Evolutionary conservation across 768 basidiomycete species (phyloP).

Genomic region (Mycena pura): DNA sequence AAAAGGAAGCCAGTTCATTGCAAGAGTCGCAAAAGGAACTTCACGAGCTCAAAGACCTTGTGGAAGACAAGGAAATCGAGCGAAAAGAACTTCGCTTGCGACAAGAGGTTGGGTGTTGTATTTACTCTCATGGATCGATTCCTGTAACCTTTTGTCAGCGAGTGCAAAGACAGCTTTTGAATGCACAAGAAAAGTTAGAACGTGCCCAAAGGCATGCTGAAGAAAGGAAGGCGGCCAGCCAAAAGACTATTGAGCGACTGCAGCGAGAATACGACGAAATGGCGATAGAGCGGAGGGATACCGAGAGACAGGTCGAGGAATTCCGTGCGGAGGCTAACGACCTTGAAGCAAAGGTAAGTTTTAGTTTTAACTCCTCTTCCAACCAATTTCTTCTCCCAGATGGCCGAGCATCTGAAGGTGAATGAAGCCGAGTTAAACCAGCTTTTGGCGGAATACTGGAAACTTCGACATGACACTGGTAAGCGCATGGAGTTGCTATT

Average conservation of each 20-base stretch:
- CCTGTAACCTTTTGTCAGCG: constrained; percentile 53
- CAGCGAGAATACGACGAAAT: constrained; percentile 83
- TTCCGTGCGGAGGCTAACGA: constrained; percentile 72
- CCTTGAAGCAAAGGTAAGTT: constrained; percentile 65
- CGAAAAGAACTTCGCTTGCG: constrained; percentile 69
- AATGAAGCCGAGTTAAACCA: constrained; percentile 84
- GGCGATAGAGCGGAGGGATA: constrained; percentile 76
- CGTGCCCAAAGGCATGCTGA: constrained; percentile 81
- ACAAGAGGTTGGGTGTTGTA: constrained; percentile 60
- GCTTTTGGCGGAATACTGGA: constrained; percentile 85
- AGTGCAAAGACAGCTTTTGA: constrained; percentile 77
- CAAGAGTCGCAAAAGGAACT: constrained; percentile 72
- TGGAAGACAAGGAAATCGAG: constrained; percentile 79
- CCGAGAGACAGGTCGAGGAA: constrained; percentile 81
- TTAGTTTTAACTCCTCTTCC: background rate
- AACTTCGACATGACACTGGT: constrained; percentile 80
- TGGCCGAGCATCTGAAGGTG: constrained; percentile 73
- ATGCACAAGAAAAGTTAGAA: constrained; percentile 84
- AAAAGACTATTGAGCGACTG: constrained; percentile 75
- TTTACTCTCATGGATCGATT: background rate
- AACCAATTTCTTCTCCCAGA: constrained; percentile 50
- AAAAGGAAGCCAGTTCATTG: constrained; percentile 69
- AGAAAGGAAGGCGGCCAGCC: constrained; percentile 78
- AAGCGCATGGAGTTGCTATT: constrained; percentile 16
- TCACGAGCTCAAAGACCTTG: constrained; percentile 68